phyloP scores from a whole-genome alignment of 78 protist species.

The Trichosphaerium sp. region DNA sequence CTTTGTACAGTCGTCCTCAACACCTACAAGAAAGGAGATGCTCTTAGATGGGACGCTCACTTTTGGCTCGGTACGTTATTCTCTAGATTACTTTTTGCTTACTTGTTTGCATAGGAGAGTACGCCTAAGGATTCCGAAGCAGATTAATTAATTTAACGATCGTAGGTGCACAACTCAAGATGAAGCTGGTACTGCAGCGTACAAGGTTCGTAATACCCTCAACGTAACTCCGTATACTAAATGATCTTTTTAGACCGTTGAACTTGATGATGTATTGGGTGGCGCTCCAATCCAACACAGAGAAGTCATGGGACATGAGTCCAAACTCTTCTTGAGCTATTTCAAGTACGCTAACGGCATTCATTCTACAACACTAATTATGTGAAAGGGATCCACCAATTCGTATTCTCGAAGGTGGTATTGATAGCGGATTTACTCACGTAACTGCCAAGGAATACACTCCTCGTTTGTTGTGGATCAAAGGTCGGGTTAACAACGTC shows the following conservation, averaged over 20 bases:
- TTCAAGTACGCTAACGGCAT: slow-evolving; percentile 14
- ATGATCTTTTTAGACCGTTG: no score
- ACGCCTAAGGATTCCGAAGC: neutral
- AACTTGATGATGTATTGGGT: no score
- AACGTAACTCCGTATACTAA: no score
- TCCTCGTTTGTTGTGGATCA: slow-evolving; percentile 20
- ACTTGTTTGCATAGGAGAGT: neutral
- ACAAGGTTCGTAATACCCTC: no score
- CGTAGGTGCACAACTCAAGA: slow-evolving; percentile 55
- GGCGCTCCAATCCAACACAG: slow-evolving; percentile 35
- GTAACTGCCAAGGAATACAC: slow-evolving; percentile 14
- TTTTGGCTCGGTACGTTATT: no score
- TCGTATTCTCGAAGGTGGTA: slow-evolving; percentile 14
- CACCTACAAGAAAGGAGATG: slow-evolving; percentile 12
- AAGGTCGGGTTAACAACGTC: slow-evolving; percentile 6
- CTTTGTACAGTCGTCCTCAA: slow-evolving; percentile 63
- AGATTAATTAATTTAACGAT: slow-evolving; percentile 78
- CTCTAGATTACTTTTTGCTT: neutral
- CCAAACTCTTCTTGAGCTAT: slow-evolving; percentile 8
- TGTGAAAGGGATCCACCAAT: neutral
- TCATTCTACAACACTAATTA: neutral
- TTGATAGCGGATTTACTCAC: slow-evolving; percentile 29
- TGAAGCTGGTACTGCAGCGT: slow-evolving; percentile 70
- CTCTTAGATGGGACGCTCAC: no score
- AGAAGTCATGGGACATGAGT: slow-evolving; percentile 17